phyloP scores from a whole-genome alignment of 495 filamentous ascomycete genomes.

The Aspergillus wentii region DNA sequence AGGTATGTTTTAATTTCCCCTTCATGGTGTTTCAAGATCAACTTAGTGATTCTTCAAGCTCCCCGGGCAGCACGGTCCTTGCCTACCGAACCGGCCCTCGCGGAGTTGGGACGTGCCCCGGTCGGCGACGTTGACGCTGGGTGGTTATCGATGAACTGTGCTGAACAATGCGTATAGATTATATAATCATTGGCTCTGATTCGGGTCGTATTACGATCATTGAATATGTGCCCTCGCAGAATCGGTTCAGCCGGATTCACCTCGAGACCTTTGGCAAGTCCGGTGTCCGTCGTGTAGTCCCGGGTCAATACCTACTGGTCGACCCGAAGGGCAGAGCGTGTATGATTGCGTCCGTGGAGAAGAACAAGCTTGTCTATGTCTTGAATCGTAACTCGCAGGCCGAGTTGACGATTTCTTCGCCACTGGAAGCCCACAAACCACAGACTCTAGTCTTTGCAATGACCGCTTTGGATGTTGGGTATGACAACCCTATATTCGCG shows the following conservation, averaged over 20 bases:
- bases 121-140: constrained; percentile 35
- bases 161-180: constrained; percentile 73
- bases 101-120: constrained; percentile 37
- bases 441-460: constrained; percentile 87
- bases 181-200: constrained; percentile 91
- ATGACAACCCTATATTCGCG: constrained; percentile 95
- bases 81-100: constrained; percentile 28
- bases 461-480: constrained; percentile 85
- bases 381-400: constrained; percentile 92
- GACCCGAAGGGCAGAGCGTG: constrained; percentile 96
- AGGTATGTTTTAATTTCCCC: constrained; percentile 63
- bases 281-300: constrained; percentile 88
- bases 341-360: constrained; percentile 89
- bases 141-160: constrained; percentile 36
- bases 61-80: constrained; percentile 47
- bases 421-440: constrained; percentile 95
- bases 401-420: constrained; percentile 92
- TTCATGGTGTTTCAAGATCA: constrained; percentile 55
- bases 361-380: constrained; percentile 99
- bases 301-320: constrained; percentile 88
- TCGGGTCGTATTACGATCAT: constrained; percentile 91
- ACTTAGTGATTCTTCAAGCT: constrained; percentile 93
- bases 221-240: constrained; percentile 84
- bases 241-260: constrained; percentile 84
- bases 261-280: constrained; percentile 98